These are phyloP conservation scores for Fonsecaea multimorphosa DNA, from an alignment of 2,329 filamentous ascomycete genomes.

Conservation along the genomic window DNA sequence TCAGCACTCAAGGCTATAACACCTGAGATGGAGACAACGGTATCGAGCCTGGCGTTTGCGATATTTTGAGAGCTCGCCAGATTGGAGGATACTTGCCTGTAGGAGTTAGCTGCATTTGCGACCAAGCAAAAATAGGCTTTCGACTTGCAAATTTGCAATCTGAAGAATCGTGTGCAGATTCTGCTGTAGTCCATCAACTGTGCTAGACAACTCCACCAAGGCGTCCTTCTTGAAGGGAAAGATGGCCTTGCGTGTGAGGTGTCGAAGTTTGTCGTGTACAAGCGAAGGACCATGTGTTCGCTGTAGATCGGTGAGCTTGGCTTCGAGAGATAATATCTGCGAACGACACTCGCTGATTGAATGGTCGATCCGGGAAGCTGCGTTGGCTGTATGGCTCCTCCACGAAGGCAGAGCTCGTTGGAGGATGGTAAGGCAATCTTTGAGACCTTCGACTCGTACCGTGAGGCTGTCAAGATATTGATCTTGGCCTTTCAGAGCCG, in stretches of 20 bases:
- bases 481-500: slow-evolving; percentile 13
- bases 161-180: slow-evolving; percentile 11
- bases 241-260: background rate
- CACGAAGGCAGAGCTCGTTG: slow-evolving; percentile 5
- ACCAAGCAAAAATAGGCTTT: background rate
- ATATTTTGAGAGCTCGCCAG: background rate
- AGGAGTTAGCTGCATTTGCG: background rate
- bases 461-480: slow-evolving; percentile 15
- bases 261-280: background rate
- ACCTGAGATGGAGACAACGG: background rate
- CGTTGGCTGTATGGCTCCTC: slow-evolving; percentile 1
- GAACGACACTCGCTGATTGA: background rate
- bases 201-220: slow-evolving; percentile 3
- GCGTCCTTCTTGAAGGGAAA: slow-evolving; percentile 16
- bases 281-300: slow-evolving; percentile 1
- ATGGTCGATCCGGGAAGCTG: slow-evolving; percentile 4
- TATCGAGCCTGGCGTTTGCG: slow-evolving; percentile 6
- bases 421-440: slow-evolving; percentile 8
- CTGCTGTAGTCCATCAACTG: slow-evolving; percentile 13
- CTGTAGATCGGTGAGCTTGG: slow-evolving; percentile 5
- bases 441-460: slow-evolving; percentile 5
- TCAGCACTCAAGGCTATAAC: background rate
- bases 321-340: slow-evolving; percentile 4
- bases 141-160: slow-evolving; percentile 8
- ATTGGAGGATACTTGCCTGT: background rate